Evolutionary conservation across 169 alveolate genomes (phyloP), one percentile per base, ranked within the genome.

Genomic region (Eimeria maxima): DNA sequence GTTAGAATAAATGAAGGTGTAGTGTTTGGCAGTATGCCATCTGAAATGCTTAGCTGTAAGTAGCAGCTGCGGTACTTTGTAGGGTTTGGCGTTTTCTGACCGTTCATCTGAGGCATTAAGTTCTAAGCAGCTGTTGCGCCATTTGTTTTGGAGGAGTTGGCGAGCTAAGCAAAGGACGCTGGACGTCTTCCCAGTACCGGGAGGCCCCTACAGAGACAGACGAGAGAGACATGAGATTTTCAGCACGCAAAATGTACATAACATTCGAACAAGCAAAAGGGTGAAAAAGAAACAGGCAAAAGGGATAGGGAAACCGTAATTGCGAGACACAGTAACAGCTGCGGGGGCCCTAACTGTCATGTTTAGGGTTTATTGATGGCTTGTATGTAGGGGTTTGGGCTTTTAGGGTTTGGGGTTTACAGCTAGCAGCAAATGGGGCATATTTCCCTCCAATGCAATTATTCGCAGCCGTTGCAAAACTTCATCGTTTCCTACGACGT

Each of bases 171-270:
- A 99, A 88, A 99, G 98, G 20, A 99, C 99, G 91, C 99, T 98
- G 60, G 99, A 99, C 20, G 99, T 99, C 97, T 99, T 99, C 45
- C 99, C 99, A 22, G 99, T 99, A 47, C 99, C 99, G 4, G 99
- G 99, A 18, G 99, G 99, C 3, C 99, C 99, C 99, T 97, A 93
- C 38, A 33, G 38, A 33, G 38, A 33, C 38, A 33, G 38, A 33
- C 0, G 38, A 33, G 38, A 33, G 38, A 33, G 38, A 33, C 0
- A 1, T 1, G 2, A 33, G 38, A 33, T 33, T 0, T 33, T 1
- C 38, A 33, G 38, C 45, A 81, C 3, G 18, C 63, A 53, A 53
- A 53, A 11, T 1, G 18, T 53, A 53, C 2, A 53, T 2, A 33
- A 1, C 38, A 33, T 33, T 33, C 38, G 38, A 33, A 33, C 2